These are phyloP conservation scores for Acer negundo DNA, from an alignment of 345 rosid genomes.

Conservation along the genomic window DNA sequence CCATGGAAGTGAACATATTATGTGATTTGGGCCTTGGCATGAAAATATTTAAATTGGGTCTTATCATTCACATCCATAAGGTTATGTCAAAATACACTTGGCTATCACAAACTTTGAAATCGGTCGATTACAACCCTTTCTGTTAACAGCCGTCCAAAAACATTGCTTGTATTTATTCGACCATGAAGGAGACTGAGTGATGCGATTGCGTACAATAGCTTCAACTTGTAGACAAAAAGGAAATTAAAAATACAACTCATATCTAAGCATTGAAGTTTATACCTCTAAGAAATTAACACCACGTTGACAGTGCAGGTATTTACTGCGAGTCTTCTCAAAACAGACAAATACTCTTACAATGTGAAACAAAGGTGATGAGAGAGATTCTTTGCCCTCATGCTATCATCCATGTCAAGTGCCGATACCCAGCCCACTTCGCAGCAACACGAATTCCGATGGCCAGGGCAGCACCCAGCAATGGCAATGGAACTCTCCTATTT, in stretches of 20 bases:
- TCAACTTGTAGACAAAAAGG: neutral
- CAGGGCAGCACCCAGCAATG: slow-evolving; percentile 67
- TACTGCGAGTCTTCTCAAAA: neutral
- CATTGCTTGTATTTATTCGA: too few species aligned
- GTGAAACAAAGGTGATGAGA: neutral
- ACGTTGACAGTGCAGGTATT: neutral
- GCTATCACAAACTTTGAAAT: too few species aligned
- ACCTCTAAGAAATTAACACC: slow-evolving; percentile 1
- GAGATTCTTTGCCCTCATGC: slow-evolving; percentile 33
- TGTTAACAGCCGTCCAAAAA: too few species aligned
- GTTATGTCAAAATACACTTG: too few species aligned
- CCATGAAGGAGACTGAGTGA: neutral
- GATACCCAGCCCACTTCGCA: slow-evolving; percentile 87
- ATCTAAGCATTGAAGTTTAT: neutral
- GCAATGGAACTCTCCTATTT: slow-evolving; percentile 51
- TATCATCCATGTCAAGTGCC: slow-evolving; percentile 94
- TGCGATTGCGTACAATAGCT: neutral
- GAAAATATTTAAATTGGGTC: too few species aligned
- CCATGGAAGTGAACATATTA: too few species aligned
- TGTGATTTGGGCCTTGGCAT: too few species aligned
- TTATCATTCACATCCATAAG: too few species aligned
- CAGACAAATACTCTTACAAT: neutral
- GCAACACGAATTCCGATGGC: slow-evolving; percentile 83
- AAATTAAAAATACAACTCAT: neutral
- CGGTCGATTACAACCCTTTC: too few species aligned